A percentile compares a stretch with the other conserved stretches of the same genome.
These are phyloP conservation scores for Collariella sp. DNA, from an alignment of 495 filamentous ascomycete genomes.

Conservation along the genomic window DNA sequence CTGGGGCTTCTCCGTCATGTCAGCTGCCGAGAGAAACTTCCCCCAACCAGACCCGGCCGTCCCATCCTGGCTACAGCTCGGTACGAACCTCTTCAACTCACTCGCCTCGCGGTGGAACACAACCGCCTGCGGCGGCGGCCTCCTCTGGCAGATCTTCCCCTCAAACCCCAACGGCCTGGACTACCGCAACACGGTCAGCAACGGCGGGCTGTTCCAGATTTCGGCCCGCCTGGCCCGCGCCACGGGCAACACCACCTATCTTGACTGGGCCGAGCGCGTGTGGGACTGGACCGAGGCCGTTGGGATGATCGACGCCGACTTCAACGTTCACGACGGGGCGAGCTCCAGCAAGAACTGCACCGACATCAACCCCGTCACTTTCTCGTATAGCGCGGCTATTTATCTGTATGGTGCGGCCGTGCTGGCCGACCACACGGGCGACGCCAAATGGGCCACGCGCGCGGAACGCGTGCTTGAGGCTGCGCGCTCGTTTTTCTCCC, in stretches of 20 bases:
- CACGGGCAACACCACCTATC: conserved; percentile 55
- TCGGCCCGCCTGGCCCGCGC: conserved; percentile 58
- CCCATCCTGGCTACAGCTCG: conserved; percentile 55
- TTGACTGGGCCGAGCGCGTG: conserved; percentile 58
- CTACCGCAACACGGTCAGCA: conserved; percentile 65
- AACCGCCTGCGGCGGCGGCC: conserved; percentile 56
- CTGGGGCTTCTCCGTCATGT: conserved; percentile 67
- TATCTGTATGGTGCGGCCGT: conserved; percentile 58
- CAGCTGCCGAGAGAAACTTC: conserved; percentile 65
- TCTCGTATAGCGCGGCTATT: conserved; percentile 59
- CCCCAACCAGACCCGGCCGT: conserved; percentile 49
- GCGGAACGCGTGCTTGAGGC: conserved; percentile 41
- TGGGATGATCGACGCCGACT: conserved; percentile 42
- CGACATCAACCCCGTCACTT: conserved; percentile 38
- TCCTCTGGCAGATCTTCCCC: conserved; percentile 79
- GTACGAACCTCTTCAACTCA: conserved; percentile 37
- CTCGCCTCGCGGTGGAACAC: conserved; percentile 59
- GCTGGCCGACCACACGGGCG: conserved; percentile 54
- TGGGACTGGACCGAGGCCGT: conserved; percentile 57
- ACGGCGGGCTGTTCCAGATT: conserved; percentile 62
- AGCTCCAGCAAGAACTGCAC: conserved; percentile 38
- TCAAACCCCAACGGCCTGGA: conserved; percentile 61
- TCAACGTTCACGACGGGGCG: conserved; percentile 51
- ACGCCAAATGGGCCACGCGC: conserved; percentile 44
- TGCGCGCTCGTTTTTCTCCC: conserved; percentile 37